phyloP scores from a whole-genome alignment of 306 rosid species.

The Rubus idaeus region DNA sequence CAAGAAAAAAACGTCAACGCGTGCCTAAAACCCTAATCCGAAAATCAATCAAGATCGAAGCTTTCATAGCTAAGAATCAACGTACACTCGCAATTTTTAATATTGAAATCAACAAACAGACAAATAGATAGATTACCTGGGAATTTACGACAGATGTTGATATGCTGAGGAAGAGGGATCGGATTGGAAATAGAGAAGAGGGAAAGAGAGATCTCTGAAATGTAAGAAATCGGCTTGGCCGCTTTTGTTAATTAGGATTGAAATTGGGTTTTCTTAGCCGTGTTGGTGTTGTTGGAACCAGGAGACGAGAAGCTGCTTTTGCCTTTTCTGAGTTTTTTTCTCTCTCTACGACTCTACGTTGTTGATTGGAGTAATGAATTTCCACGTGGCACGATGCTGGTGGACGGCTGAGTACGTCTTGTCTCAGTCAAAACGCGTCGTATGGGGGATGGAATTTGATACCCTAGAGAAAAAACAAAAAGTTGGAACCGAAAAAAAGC shows the following conservation, averaged over 20 bases:
- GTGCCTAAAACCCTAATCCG: conserved; percentile 8
- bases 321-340: neutral
- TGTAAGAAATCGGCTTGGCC: conserved; percentile 2
- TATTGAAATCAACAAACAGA: neutral
- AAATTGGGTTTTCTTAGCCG: conserved; percentile 32
- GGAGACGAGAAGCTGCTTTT: conserved; percentile 22
- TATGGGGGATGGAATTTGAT: neutral
- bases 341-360: conserved; percentile 1
- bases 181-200: neutral
- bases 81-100: no score
- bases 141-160: conserved; percentile 2
- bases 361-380: conserved; percentile 1
- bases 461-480: no score
- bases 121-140: neutral
- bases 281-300: conserved; percentile 17
- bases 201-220: conserved; percentile 8
- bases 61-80: neutral
- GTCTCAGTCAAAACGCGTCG: neutral
- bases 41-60: conserved; percentile 8
- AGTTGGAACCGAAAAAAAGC: no score
- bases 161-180: neutral
- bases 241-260: neutral
- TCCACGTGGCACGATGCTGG: conserved; percentile 6
- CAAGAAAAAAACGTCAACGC: conserved; percentile 8
- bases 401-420: neutral